Evolutionary conservation across 441 rosid genomes (phyloP), one percentile per base, ranked within the genome.

Genomic region (Pelargonium myrrhifolium): DNA sequence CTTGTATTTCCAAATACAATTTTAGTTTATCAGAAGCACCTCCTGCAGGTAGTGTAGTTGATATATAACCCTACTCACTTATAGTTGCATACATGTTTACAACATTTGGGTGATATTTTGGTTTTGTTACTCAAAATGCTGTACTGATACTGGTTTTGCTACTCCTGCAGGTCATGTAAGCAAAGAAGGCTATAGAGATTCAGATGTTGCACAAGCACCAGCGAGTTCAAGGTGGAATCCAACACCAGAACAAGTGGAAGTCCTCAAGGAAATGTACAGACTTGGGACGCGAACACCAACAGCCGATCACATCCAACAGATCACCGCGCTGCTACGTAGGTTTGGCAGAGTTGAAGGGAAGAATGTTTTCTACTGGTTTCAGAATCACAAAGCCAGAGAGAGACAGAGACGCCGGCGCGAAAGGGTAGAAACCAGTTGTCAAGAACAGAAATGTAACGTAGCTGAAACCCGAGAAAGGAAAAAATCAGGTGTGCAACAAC

Each of bases 301-400:
- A 5, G 79, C 86, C 7, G 78, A 81, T 6, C 79, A 84, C 72
- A 84, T 84, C 77, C 84, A 84, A 59, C 71, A 77, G 71, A 84
- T 84, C 42, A 81, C 86, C 9, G 11, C 72, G 0, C 72, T 76
- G 77, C 86, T 84, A 39, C 78, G 84, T 37, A 71, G 80, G 75
- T 85, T 81, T 68, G 92, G 92, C 4, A 85, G 73, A 75, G 79
- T 89, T 37, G 92, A 89, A 76, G 92, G 88, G 3, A 88, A 86
- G 74, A 88, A 86, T 65, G 90, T 88, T 39, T 88, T 86, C 77
- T 89, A 87, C 79, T 89, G 92, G 95, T 87, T 89, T 75, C 95
- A 89, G 65, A 89, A 86, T 67, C 95, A 86, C 24, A 88, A 89
- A 66, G 87, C 95, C 14, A 84, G 89, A 76, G 95, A 89, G 59